Evolutionary conservation across 345 rosid genomes (phyloP), one percentile per base, ranked within the genome.

Genomic region (Eucalyptus cladocalyx): DNA sequence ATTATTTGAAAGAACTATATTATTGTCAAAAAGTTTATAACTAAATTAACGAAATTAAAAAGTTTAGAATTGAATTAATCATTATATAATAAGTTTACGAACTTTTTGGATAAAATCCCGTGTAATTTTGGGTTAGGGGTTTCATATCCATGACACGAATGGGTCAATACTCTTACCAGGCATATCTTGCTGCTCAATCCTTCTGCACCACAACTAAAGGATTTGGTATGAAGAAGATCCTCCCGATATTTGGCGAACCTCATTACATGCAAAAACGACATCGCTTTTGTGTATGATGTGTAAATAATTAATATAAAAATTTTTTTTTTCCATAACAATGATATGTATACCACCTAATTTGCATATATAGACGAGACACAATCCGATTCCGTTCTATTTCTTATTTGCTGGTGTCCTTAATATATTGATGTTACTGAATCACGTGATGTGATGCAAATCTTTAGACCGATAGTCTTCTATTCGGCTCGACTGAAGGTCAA

Each of bases 41-140:
- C 2, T 65, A 65, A 65, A 65, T 65, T 65, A 0, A 7, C 6
- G 0, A 15, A 65, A 65, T 65, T 15, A 16, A 65, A 48, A 43
- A 15, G 1, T n/a, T 4, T 65, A 7, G 0, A 15, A 14, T 16
- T 65, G 3, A 65, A n/a, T n/a, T n/a, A 0, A 11, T n/a, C 2
- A 8, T 8, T 4, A 34, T 15, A n/a, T 15, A 65, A 30, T 30
- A n/a, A n/a, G 9, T 65, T n/a, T 65, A 16, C 2, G 4, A 0
- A 65, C 0, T 65, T 65, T 65, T n/a, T 65, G 19, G 19, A 14
- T n/a, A 8, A 7, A 3, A 60, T 60, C 17, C 1, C 1, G 1
- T 30, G 32, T 62, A 28, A 30, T 62, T 62, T 62, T 34, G 69
- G 69, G 17, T 62, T 62, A 2, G 0, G 17, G n/a, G 34, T 0